phyloP scores from a whole-genome alignment of 768 basidiomycete genomes.

The Paxillus involutus region DNA sequence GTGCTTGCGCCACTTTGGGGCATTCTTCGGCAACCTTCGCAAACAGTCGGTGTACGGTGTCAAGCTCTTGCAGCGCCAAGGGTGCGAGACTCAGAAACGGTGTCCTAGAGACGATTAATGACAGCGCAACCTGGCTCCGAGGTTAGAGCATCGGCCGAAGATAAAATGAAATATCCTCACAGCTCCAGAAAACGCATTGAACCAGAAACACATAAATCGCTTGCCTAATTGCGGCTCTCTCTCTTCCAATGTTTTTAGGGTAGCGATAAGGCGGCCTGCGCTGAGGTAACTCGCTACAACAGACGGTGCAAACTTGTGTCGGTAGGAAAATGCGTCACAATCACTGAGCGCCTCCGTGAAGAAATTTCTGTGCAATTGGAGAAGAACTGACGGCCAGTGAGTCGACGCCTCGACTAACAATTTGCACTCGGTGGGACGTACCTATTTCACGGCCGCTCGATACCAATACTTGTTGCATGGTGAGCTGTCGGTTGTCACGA shows the following conservation, averaged over 20 bases:
- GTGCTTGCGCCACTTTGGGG: constrained; percentile 57
- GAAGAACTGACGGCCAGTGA: constrained; percentile 44
- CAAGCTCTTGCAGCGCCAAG: constrained; percentile 61
- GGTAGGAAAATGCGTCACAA: constrained; percentile 52
- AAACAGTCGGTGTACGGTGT: constrained; percentile 58
- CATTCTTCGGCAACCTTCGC: constrained; percentile 55
- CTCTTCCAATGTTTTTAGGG: constrained; percentile 54
- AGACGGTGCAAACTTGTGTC: constrained; percentile 65
- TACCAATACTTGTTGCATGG: constrained; percentile 65
- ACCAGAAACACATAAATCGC: constrained; percentile 73
- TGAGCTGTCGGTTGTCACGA: constrained; percentile 48
- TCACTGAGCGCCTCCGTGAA: constrained; percentile 65
- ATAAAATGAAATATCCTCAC: constrained; percentile 38
- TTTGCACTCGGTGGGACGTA: constrained; percentile 28
- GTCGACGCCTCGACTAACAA: not conserved
- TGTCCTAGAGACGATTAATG: constrained; percentile 61
- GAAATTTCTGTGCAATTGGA: constrained; percentile 66
- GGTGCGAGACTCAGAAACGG: constrained; percentile 57
- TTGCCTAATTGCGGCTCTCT: constrained; percentile 60
- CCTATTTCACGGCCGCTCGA: constrained; percentile 65
- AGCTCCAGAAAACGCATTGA: constrained; percentile 70
- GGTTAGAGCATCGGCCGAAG: not conserved
- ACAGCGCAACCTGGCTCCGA: constrained; percentile 53
- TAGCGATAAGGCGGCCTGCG: constrained; percentile 56
- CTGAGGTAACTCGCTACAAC: constrained; percentile 68